Conservation (phyloP, 495 filamentous ascomycete genomes). For the Geoglossum glabrum region DNA sequence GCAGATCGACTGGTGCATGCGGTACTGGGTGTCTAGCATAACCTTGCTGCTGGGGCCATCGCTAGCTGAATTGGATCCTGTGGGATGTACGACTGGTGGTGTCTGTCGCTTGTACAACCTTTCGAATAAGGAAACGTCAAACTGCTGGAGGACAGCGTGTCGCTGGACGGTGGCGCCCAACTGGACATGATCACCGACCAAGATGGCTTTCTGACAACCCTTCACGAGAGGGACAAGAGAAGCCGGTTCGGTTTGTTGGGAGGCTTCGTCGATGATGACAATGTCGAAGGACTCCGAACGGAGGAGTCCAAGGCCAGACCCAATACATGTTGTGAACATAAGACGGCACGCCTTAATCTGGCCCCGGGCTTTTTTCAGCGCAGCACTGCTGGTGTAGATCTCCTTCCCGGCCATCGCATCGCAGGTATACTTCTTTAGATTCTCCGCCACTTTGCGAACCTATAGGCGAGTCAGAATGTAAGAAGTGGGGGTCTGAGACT, state of each 20-base stretch:
- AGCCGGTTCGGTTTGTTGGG: conserved; percentile 29
- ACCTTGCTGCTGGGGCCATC: conserved; percentile 14
- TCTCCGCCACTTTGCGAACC: conserved; percentile 25
- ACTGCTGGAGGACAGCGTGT: conserved; percentile 18
- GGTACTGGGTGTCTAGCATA: conserved; percentile 34
- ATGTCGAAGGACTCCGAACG: conserved; percentile 24
- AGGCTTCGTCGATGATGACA: conserved; percentile 32
- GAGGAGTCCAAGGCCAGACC: conserved; percentile 27
- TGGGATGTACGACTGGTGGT: too few relatives aligned
- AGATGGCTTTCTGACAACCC: conserved; percentile 25
- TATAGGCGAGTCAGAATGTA: too few relatives aligned
- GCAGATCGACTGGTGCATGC: conserved; percentile 30
- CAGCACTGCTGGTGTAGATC: conserved; percentile 14
- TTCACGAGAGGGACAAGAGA: conserved; percentile 29
- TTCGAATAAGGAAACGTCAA: conserved; percentile 31
- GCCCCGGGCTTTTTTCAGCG: not conserved
- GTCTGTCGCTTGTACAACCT: conserved; percentile 19
- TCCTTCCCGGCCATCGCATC: conserved; percentile 30
- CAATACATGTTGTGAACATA: conserved; percentile 31
- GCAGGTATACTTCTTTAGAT: conserved; percentile 24
- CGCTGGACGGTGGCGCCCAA: conserved; percentile 27
- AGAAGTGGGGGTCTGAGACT: too few relatives aligned
- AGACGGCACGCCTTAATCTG: conserved; percentile 21
- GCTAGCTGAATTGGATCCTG: not conserved
- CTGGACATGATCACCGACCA: conserved; percentile 34